phyloP scores from a whole-genome alignment of 169 alveolate species.

The Miamiensis avidus region DNA sequence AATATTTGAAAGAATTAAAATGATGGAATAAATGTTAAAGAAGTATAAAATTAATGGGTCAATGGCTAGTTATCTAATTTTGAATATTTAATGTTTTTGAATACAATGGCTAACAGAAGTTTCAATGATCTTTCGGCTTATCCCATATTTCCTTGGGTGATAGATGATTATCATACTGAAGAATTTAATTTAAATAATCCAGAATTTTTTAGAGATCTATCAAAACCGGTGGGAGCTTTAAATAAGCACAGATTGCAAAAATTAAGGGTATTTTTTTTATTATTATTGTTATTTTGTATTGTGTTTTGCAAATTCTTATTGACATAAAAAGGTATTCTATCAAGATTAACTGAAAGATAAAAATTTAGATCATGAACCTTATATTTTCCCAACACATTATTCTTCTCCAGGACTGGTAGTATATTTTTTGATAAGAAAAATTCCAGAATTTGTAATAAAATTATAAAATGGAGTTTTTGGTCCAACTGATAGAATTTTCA shows the following conservation, averaged over 20 bases:
- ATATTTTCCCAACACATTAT: conserved; percentile 41
- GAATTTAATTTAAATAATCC: conserved; percentile 68
- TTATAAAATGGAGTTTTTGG: conserved; percentile 51
- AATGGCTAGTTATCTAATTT: conserved; percentile 92
- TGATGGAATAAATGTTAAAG: conserved; percentile 3
- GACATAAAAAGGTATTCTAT: too few relatives aligned
- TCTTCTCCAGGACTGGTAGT: conserved; percentile 47
- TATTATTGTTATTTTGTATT: not conserved
- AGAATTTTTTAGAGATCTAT: conserved; percentile 84
- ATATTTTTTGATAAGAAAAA: conserved; percentile 46
- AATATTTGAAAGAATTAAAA: too few relatives aligned
- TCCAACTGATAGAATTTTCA: conserved; percentile 49
- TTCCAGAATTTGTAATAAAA: conserved; percentile 48
- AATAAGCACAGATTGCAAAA: conserved; percentile 80
- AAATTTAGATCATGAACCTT: conserved; percentile 42
- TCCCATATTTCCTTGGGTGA: conserved; percentile 98
- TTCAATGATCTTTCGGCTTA: conserved; percentile 94
- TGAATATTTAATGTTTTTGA: conserved; percentile 93
- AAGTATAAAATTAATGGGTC: conserved; percentile 76
- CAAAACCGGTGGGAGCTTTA: conserved; percentile 93
- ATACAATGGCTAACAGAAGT: conserved; percentile 93
- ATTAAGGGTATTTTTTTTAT: conserved; percentile 69
- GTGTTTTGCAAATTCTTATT: not conserved
- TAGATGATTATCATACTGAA: conserved; percentile 80
- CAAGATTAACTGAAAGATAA: conserved; percentile 33